Evolutionary conservation across 331 rosid genomes (phyloP).

Genomic region (Cucumis variabilis): DNA sequence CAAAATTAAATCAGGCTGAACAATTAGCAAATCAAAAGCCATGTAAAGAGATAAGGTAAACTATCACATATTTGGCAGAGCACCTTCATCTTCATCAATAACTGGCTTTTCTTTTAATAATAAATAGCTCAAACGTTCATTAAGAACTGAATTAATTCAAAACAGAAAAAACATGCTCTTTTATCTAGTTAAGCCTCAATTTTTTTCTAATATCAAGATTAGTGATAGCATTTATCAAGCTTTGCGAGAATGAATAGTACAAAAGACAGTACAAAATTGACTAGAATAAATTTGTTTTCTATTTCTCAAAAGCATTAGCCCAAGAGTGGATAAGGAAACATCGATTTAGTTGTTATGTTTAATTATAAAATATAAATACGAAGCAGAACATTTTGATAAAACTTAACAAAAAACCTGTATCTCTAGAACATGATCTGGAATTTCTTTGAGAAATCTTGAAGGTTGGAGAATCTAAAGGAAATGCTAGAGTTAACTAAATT

Average conservation of each 20-base stretch:
- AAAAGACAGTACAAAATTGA: background rate
- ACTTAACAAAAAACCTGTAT: constrained; percentile 65
- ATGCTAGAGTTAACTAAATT: constrained; percentile 23
- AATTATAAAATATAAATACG: background rate
- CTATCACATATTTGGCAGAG: background rate
- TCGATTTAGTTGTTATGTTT: background rate
- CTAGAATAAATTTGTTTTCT: background rate
- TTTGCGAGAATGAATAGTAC: background rate
- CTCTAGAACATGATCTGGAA: constrained; percentile 82
- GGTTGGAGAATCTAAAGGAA: constrained; percentile 83
- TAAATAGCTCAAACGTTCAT: background rate
- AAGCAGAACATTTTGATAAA: background rate
- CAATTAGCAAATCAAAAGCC: constrained; percentile 8
- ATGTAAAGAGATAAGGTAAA: background rate
- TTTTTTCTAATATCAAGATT: background rate
- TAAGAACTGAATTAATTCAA: background rate
- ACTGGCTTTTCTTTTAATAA: background rate
- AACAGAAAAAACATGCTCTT: background rate
- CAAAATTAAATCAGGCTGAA: background rate
- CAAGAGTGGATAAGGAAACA: background rate
- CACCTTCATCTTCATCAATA: background rate
- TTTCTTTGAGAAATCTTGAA: constrained; percentile 86
- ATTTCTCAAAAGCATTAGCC: background rate
- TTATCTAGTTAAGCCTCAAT: background rate
- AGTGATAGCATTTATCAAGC: background rate